Base-by-base conservation (phyloP, 108 stramenopile species). In the Cyclotella cryptica region DNA sequence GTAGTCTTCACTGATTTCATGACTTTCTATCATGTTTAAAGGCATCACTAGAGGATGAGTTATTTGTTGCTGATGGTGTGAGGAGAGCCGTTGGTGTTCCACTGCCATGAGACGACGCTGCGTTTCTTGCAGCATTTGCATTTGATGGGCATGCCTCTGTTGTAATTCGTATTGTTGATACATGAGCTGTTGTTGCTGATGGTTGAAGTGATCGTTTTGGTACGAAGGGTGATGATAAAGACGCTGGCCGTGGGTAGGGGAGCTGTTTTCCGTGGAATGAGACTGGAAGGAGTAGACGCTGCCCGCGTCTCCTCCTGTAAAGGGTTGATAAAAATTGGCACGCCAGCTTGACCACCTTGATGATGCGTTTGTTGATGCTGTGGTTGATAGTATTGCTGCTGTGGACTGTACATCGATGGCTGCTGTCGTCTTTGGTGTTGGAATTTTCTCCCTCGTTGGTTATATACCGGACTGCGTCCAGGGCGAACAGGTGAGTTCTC, bases 161-260 rank as follows among this genome's bases (percentile, higher is more conserved):
- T 86, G 88, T 30, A 86, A 46, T 63, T 84, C 84, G 28, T 86
- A 86, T 42, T 88, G 85, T 52, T 84, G 79, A 42, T 82, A 84
- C 12, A 88, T 70, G n/a, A 66, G 52, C 27, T 78, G 70, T 52
- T 78, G 61, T 55, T 78, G 81, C 54, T 69, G 78, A 43, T 55
- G 67, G 63, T 71, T 80, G 49, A 39, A 46, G 66, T 62, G 24
- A 55, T 55, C 21, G 24, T 10, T 53, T 53, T 53, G 52, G 18
- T 53, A 53, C 52, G 11, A 19, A 53, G 26, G 49, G 49, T 46
- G 66, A 27, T 68, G 66, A 10, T 35, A 29, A 9, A 27, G 28
- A 6, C 18, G 18, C 19, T 53, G 52, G 6, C 52, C 52, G 6
- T 14, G 52, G n/a, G 52, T 14, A 53, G 52, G 52, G 52, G 52